These are phyloP conservation scores for Bipolaris zeicola DNA, from an alignment of 2,329 filamentous ascomycete species.

Conservation along the genomic window DNA sequence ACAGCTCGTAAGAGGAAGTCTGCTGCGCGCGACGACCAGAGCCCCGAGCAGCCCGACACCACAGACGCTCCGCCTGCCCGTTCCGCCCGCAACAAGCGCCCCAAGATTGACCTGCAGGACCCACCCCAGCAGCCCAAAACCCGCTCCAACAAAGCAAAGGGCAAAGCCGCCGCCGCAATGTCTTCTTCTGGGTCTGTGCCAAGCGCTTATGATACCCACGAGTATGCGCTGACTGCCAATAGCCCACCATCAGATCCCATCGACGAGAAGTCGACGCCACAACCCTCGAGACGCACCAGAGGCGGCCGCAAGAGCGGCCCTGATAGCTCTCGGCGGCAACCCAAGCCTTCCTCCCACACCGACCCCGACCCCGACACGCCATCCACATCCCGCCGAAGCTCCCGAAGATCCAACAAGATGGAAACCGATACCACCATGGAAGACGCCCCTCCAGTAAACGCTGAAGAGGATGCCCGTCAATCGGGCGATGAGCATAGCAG, in stretches of 20 bases:
- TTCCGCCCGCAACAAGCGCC: slow-evolving; percentile 52
- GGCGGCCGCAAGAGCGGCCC: slow-evolving; percentile 72
- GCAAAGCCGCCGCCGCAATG: slow-evolving; percentile 63
- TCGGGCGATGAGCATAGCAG: slow-evolving; percentile 48
- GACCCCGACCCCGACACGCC: slow-evolving; percentile 23
- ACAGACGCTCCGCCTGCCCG: slow-evolving; percentile 33
- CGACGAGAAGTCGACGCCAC: slow-evolving; percentile 64
- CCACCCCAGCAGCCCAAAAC: slow-evolving; percentile 48
- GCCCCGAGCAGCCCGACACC: slow-evolving; percentile 54
- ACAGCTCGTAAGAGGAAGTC: slow-evolving; percentile 78
- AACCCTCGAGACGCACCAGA: slow-evolving; percentile 75
- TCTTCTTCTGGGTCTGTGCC: slow-evolving; percentile 69
- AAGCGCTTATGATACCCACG: slow-evolving; percentile 2
- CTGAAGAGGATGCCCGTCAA: slow-evolving; percentile 53
- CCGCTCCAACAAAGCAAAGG: slow-evolving; percentile 66
- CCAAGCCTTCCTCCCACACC: slow-evolving; percentile 31
- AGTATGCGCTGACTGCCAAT: slow-evolving; percentile 30
- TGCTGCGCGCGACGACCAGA: slow-evolving; percentile 53
- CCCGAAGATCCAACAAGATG: slow-evolving; percentile 47
- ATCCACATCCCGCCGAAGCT: slow-evolving; percentile 40
- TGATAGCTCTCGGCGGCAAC: slow-evolving; percentile 23
- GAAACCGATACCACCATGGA: slow-evolving; percentile 75
- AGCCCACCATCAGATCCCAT: slow-evolving; percentile 69
- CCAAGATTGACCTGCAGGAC: slow-evolving; percentile 69
- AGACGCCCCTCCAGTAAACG: slow-evolving; percentile 67